Percentiles rank a stretch among this genome's conserved stretches.
Evolutionary conservation across 176 grass and related monocot species (phyloP).

Genomic region (Avena eriantha): DNA sequence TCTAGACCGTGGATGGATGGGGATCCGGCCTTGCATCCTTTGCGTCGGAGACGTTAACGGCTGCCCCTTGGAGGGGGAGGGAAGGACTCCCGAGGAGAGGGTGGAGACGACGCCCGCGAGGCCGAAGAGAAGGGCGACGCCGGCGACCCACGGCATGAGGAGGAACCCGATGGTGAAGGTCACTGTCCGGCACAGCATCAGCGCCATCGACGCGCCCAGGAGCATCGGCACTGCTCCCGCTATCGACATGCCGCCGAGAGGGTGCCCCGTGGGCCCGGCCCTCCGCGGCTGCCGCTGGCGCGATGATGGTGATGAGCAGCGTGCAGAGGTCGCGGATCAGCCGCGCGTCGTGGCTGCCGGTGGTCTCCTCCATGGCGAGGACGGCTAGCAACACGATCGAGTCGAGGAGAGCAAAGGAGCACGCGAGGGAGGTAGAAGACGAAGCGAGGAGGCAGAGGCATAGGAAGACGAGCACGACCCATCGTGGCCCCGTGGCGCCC

Average conservation of each 20-base stretch:
- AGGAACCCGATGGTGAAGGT: conserved; percentile 82
- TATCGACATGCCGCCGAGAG: conserved; percentile 27
- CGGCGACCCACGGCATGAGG: conserved; percentile 86
- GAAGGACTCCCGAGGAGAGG: conserved; percentile 59
- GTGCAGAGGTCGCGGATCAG: conserved; percentile 67
- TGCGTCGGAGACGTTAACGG: background rate
- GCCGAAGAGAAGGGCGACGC: conserved; percentile 70
- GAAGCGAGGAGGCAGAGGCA: background rate
- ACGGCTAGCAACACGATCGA: background rate
- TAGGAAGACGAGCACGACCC: background rate
- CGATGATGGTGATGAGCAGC: conserved; percentile 58
- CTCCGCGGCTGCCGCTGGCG: background rate
- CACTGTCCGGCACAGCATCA: conserved; percentile 87
- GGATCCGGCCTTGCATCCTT: background rate
- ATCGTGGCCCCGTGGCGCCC: too few species aligned
- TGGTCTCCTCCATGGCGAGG: conserved; percentile 15
- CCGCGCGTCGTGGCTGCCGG: conserved; percentile 40
- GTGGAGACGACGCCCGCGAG: conserved; percentile 68
- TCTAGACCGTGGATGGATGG: too few species aligned
- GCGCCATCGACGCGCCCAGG: conserved; percentile 72
- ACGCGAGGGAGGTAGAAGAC: background rate
- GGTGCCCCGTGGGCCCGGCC: background rate
- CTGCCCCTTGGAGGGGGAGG: background rate
- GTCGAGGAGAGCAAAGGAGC: background rate
- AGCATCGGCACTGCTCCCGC: conserved; percentile 65